Evolutionary conservation across 306 rosid genomes (phyloP), one percentile per base, ranked within the genome.

Genomic region (Fragaria vesca): DNA sequence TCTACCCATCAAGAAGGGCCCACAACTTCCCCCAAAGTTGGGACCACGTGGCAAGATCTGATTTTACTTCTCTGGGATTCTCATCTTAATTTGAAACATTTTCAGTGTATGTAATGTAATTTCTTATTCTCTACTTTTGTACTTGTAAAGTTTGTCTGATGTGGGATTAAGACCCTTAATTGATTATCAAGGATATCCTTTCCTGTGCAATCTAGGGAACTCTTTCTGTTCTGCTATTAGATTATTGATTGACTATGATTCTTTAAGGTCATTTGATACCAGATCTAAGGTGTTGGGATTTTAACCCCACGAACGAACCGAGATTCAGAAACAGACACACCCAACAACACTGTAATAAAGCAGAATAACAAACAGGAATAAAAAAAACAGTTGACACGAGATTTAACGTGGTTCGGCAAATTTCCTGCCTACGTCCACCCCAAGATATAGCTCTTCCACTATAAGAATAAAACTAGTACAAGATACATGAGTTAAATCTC

Each of bases 31-130:
- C 66, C 97, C 99, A 17, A 76, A 87, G 88, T 88, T 68, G 1
- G 99, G 99, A 20, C 99, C 99, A 0, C 97, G 99, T 76, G 99
- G 87, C 92, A 95, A 91, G 90, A 81, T 95, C 91, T 95, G 86
- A 92, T 30, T 83, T 58, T 28, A 58, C 71, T 72, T 24, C 32
- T 21, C 3, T n/a, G 28, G 78, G 71, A 76, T 30, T 66, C 79
- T 70, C 63, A 40, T 61, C 51, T 51, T 32, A 32, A 3, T 32
- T 24, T 79, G 18, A n/a, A 42, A 45, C 45, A 21, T 51, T 61
- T 73, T 69, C 47, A 34, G 47, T 75, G 65, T 55, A 58, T 75
- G 78, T 68, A 80, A 82, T 79, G 83, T 76, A 67, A 50, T 71
- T 55, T 58, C 76, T 40, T 45, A 43, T 45, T 81, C 76, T 76